A percentile compares a stretch with the other conserved stretches of the same genome.
Evolutionary conservation across 768 basidiomycete species (phyloP).

Genomic region (Boletus tomentosulus): DNA sequence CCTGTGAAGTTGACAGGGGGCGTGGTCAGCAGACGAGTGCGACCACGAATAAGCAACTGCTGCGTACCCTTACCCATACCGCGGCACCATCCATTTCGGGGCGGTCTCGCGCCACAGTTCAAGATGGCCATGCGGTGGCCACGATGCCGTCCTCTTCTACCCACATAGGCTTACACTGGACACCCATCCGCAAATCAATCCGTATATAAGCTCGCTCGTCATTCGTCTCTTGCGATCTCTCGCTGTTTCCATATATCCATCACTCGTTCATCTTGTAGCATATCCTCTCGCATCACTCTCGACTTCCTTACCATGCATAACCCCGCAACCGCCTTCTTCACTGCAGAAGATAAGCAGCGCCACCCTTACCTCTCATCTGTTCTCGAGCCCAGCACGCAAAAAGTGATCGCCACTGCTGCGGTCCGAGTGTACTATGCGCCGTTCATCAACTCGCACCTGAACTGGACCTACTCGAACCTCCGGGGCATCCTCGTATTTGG

Average conservation of each 20-base stretch:
- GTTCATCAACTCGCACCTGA: conserved; percentile 40
- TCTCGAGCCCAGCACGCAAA: conserved; percentile 38
- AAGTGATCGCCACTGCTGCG: conserved; percentile 49
- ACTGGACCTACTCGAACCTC: conserved; percentile 60
- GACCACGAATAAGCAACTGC: conserved; percentile 13
- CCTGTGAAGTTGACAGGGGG: conserved; percentile 18
- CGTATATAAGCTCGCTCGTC: conserved; percentile 29
- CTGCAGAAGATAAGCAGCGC: conserved; percentile 35
- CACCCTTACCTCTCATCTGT: conserved; percentile 37
- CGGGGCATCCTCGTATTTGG: conserved; percentile 58
- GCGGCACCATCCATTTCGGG: conserved; percentile 28
- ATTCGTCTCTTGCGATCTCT: conserved; percentile 15
- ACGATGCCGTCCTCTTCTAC: conserved; percentile 33
- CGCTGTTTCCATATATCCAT: conserved; percentile 9
- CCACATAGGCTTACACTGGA: conserved; percentile 21
- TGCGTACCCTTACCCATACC: conserved; percentile 29
- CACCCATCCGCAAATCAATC: conserved; percentile 24
- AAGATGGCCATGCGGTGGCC: conserved; percentile 32
- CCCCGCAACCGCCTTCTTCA: conserved; percentile 31
- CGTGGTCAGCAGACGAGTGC: conserved; percentile 13
- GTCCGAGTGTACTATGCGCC: conserved; percentile 63
- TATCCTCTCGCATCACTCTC: conserved; percentile 2
- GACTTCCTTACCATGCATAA: conserved; percentile 25
- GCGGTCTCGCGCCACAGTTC: conserved; percentile 28
- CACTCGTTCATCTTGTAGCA: conserved; percentile 14